Evolutionary conservation across 2,329 filamentous ascomycete species (phyloP), one percentile per base, ranked within the genome.

Genomic region (Sporothrix pseudoabietina): DNA sequence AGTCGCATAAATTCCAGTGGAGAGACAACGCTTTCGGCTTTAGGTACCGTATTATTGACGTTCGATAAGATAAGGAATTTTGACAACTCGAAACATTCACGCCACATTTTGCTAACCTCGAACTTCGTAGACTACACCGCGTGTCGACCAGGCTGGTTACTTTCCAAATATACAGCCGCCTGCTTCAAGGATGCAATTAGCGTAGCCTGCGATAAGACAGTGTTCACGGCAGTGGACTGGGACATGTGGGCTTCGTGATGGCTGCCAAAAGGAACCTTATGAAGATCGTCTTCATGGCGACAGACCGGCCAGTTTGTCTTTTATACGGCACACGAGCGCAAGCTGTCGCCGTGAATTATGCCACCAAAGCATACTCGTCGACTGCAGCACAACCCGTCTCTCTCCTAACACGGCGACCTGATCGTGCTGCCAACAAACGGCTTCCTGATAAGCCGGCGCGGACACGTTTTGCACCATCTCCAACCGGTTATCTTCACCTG

Each of bases 391-490:
- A 65, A 4, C 6, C 41, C 19, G 16, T n/a, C n/a, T 4, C 41
- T 30, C 41, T 65, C 6, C 22, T 12, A 9, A 8, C 26, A n/a
- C 72, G 70, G 32, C 69, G 73, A 7, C 66, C 61, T 9, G 35
- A 44, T 10, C 63, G 68, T 22, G 41, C 26, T 19, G 22, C 19
- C 3, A 71, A 71, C 7, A 44, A 63, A 0, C 54, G 32, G 19
- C 65, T 77, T 14, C 87, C 89, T 39, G 82, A 84, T 39, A 82
- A 79, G 7, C 91, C 92, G 63, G 89, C 89, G 74, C 86, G 93
- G 80, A 93, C 96, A 22, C 91, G 96, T 65, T 99, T 99, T 82
- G 96, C 97, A 0, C 96, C 96, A 0, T 98, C 96, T 1, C 96
- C 96, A 0, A 99, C 96, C 0, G 96, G 96, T 1, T 94, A 95